Conservation (phyloP, 352 stramenopile genomes). For the Elongisporangium anandrum region DNA sequence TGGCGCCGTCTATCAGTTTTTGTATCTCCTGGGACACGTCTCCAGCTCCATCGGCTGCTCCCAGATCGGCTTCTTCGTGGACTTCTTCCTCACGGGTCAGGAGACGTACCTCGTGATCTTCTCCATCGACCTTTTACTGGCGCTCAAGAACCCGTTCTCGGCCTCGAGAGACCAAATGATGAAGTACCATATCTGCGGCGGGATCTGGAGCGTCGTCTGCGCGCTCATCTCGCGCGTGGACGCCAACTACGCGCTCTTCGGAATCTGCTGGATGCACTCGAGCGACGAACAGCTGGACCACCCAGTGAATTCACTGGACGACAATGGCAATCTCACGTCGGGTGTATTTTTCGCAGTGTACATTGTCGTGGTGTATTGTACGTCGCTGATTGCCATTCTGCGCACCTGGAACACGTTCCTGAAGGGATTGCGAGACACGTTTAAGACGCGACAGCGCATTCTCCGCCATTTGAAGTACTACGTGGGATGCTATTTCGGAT, state of each 20-base stretch:
- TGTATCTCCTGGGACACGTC: conserved; percentile 59
- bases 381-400: conserved; percentile 67
- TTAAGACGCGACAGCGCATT: conserved; percentile 68
- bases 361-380: conserved; percentile 79
- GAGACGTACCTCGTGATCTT: conserved; percentile 90
- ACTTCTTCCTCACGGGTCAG: conserved; percentile 80
- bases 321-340: conserved; percentile 41
- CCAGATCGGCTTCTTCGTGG: conserved; percentile 62
- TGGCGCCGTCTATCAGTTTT: conserved; percentile 75
- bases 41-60: conserved; percentile 42
- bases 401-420: conserved; percentile 78
- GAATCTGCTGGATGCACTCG: conserved; percentile 75
- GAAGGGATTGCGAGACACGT: conserved; percentile 71
- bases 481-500: conserved; percentile 83
- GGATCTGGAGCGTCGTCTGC: conserved; percentile 65
- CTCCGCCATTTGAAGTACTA: conserved; percentile 86
- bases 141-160: conserved; percentile 85
- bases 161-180: conserved; percentile 78
- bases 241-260: conserved; percentile 69
- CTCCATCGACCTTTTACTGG: conserved; percentile 76
- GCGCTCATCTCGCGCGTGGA: conserved; percentile 74
- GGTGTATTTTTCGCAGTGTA: conserved; percentile 82
- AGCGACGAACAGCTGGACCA: conserved; percentile 37
- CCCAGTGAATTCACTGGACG: conserved; percentile 1
- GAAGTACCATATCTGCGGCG: conserved; percentile 70